Evolutionary conservation across 108 stramenopile genomes (phyloP), one percentile per base, ranked within the genome.

Genomic region (Skeletonema tropicum): DNA sequence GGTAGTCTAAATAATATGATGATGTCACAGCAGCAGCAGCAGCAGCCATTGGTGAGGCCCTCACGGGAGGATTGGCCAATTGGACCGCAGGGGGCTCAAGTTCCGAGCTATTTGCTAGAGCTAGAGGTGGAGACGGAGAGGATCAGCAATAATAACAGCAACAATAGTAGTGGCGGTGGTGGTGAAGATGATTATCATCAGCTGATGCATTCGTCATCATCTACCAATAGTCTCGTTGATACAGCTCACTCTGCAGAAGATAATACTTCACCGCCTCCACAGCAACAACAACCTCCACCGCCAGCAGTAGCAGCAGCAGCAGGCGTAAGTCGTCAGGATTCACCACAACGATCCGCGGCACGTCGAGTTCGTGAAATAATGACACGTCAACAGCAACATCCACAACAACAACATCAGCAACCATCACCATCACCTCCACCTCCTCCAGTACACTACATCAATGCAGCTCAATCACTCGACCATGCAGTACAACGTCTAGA

Each of bases 61-160:
- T n/a, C 63, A 36, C 33, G 49, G 39, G 63, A 57, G 1, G 73
- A 38, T 57, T 65, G 42, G 58, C 79, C 79, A 48, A 68, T 80
- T 2, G 79, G 79, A 35, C 79, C 79, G 3, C 79, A 68, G 49
- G 79, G 79, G 57, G 72, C 79, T 19, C 62, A 67, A 38, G 19
- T 80, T 57, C 79, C 71, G 23, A 46, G 45, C 12, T 45, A 49
- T 35, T 63, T 63, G 26, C 48, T 70, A 7, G 10, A n/a, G n/a
- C n/a, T n/a, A n/a, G n/a, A n/a, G n/a, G n/a, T n/a, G n/a, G n/a
- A n/a, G n/a, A n/a, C n/a, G n/a, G n/a, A n/a, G n/a, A n/a, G n/a
- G n/a, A n/a, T n/a, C n/a, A n/a, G n/a, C n/a, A n/a, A n/a, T n/a
- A n/a, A n/a, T n/a, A n/a, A n/a, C n/a, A n/a, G n/a, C n/a, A n/a